phyloP scores from a whole-genome alignment of 208 protist genomes.

The Willaertia magna region DNA sequence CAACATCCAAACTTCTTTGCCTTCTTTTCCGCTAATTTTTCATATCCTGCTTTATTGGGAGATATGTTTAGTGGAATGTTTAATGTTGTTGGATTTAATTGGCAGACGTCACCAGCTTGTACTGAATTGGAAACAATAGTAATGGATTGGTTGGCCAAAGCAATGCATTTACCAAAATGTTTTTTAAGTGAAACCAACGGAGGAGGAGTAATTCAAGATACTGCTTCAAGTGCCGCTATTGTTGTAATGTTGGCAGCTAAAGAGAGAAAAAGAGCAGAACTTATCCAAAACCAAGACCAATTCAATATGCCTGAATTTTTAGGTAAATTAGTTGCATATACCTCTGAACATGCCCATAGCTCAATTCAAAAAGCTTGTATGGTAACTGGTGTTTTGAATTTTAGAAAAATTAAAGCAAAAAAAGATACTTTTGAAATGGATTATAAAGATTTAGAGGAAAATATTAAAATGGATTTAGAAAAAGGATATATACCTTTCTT shows the following conservation, averaged over 20 bases:
- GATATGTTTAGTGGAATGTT: constrained; percentile 25
- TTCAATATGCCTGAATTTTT: not conserved
- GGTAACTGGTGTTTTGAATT: not conserved
- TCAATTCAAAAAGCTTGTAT: constrained; percentile 16
- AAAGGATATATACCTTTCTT: constrained; percentile 29
- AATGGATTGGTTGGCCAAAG: constrained; percentile 24
- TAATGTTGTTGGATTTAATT: constrained; percentile 24
- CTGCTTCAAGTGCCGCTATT: constrained; percentile 15
- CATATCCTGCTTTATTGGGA: constrained; percentile 19
- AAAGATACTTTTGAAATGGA: not conserved
- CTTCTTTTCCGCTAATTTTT: constrained; percentile 14
- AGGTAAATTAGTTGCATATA: constrained; percentile 11
- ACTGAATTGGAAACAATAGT: constrained; percentile 28
- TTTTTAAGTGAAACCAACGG: constrained; percentile 1
- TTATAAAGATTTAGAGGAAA: not conserved
- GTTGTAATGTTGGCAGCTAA: constrained; percentile 23
- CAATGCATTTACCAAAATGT: not conserved
- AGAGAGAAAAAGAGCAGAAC: not conserved
- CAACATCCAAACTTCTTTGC: constrained; percentile 15
- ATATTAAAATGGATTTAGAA: constrained; percentile 4
- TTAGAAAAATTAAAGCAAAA: not conserved
- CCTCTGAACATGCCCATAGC: constrained; percentile 16
- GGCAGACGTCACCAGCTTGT: constrained; percentile 20
- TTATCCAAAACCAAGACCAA: not conserved
- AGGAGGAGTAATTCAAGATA: constrained; percentile 23